phyloP scores from a whole-genome alignment of 2,329 filamentous ascomycete genomes.

The Trichoderma sp. region DNA sequence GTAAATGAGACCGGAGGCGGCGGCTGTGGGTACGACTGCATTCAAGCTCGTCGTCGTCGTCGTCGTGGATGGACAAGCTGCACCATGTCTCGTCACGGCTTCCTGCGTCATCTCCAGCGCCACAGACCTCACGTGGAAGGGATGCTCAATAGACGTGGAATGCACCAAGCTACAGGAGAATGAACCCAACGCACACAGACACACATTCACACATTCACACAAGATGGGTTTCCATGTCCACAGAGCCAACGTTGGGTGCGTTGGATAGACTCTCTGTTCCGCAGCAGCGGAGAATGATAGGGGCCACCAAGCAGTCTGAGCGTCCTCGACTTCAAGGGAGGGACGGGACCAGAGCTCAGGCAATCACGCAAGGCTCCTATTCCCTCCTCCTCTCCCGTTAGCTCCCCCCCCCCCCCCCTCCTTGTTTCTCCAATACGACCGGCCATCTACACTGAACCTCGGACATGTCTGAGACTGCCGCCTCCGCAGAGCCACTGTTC shows the following conservation, averaged over 20 bases:
- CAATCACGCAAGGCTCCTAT: neutral
- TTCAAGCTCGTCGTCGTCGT: neutral
- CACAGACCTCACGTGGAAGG: neutral
- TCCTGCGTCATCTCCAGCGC: constrained; percentile 22
- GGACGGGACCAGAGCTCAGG: neutral
- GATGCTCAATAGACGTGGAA: neutral
- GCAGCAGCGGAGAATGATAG: neutral
- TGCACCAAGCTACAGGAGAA: neutral
- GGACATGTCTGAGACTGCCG: constrained; percentile 14
- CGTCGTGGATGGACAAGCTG: neutral
- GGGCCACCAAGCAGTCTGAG: neutral
- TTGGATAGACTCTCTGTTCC: neutral
- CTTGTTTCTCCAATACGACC: neutral
- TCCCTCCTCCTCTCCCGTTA: too few relatives aligned
- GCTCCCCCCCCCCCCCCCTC: too few relatives aligned
- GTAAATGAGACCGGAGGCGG: neutral
- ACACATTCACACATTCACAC: neutral
- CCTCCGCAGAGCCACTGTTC: neutral
- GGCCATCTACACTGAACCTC: neutral
- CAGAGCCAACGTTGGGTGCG: neutral
- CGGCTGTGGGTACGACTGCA: neutral
- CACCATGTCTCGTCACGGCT: constrained; percentile 17
- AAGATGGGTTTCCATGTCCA: neutral
- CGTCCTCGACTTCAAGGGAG: neutral
- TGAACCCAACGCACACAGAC: neutral